phyloP scores from a whole-genome alignment of 73 alveolate genomes.

The Symbiodinium natans region DNA sequence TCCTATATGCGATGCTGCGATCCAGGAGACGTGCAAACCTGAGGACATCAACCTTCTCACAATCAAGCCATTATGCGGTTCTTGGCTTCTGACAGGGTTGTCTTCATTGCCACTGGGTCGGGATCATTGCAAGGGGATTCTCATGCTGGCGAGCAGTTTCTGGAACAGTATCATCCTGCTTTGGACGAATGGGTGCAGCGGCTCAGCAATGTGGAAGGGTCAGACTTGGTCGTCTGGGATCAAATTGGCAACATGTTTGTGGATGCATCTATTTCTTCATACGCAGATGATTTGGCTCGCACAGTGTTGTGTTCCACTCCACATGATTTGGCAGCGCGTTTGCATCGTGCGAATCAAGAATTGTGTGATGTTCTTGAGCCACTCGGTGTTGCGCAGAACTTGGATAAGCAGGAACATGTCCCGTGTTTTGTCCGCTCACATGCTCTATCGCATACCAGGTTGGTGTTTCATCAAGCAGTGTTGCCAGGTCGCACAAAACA shows the following conservation, averaged over 20 bases:
- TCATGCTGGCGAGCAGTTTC: constrained; percentile 11
- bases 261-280: neutral
- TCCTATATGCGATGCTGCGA: neutral
- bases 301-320: neutral
- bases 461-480: neutral
- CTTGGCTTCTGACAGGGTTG: neutral
- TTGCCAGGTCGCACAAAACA: neutral
- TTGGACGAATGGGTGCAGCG: neutral
- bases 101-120: neutral
- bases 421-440: neutral
- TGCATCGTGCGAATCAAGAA: neutral
- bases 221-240: neutral
- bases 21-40: neutral
- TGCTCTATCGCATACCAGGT: neutral
- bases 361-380: neutral
- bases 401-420: constrained; percentile 2
- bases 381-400: neutral
- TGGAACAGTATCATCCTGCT: constrained; percentile 20
- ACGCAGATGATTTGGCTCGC: constrained; percentile 1
- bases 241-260: neutral
- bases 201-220: neutral
- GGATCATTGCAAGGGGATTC: constrained; percentile 24
- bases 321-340: neutral
- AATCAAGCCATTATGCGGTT: neutral
- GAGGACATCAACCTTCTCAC: neutral